Percentiles rank a stretch among this genome's conserved stretches.
These are phyloP conservation scores for Penicillium herquei DNA, from an alignment of 495 filamentous ascomycete species.

Conservation along the genomic window DNA sequence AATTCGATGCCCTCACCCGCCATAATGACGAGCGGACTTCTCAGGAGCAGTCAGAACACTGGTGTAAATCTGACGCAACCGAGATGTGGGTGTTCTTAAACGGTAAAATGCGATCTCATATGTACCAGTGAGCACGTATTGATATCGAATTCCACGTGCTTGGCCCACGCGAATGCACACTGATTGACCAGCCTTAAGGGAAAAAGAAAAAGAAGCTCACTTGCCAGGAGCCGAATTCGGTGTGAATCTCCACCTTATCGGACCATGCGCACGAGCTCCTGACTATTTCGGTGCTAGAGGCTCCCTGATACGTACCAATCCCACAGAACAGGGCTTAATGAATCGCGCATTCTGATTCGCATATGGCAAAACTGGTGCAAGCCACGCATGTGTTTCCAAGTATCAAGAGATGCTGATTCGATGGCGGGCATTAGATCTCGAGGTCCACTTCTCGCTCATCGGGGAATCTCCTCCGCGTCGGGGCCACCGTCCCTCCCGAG, in stretches of 20 bases:
- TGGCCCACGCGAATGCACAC: background rate
- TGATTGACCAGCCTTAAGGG: background rate
- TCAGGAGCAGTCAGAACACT: background rate
- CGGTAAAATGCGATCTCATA: background rate
- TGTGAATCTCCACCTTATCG: slow-evolving; percentile 2
- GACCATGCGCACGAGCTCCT: slow-evolving; percentile 14
- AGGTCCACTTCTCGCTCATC: background rate
- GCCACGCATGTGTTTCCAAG: background rate
- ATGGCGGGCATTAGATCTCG: background rate
- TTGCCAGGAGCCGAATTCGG: background rate
- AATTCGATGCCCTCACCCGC: slow-evolving; percentile 14
- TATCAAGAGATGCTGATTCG: background rate
- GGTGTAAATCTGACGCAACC: too few relatives aligned
- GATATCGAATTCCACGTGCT: too few relatives aligned
- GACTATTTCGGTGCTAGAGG: slow-evolving; percentile 8
- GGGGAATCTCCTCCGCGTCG: background rate
- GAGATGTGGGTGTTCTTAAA: too few relatives aligned
- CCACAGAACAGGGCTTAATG: background rate
- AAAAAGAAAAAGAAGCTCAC: background rate
- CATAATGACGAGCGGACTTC: slow-evolving; percentile 5
- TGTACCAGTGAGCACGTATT: too few relatives aligned
- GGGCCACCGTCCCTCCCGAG: background rate
- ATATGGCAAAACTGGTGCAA: background rate
- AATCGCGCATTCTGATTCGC: background rate
- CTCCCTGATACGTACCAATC: background rate